phyloP scores from a whole-genome alignment of 2,329 filamentous ascomycete genomes.

The Leptographium procerum region DNA sequence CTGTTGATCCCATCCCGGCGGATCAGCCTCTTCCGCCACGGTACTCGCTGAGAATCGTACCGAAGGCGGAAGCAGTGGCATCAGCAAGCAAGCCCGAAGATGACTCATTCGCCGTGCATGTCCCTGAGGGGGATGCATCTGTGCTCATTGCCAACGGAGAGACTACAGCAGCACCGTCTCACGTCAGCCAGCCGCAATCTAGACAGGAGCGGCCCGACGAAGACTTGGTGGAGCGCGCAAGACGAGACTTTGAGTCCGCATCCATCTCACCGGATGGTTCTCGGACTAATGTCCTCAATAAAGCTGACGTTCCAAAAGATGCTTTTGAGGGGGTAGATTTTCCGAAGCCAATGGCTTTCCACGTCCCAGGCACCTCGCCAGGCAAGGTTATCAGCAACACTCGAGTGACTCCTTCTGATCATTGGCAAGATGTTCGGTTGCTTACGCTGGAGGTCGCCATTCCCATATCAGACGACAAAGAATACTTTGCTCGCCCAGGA shows the following conservation, averaged over 20 bases:
- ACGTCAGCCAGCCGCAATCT: constrained; percentile 12
- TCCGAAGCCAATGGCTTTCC: constrained; percentile 31
- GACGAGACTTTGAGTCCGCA: constrained; percentile 11
- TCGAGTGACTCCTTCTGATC: constrained; percentile 60
- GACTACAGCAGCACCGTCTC: constrained; percentile 15
- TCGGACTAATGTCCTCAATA: constrained; percentile 19
- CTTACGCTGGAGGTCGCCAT: constrained; percentile 46
- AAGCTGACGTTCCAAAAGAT: constrained; percentile 25
- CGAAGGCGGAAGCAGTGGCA: not conserved
- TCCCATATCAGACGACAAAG: constrained; percentile 8
- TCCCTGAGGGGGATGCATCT: constrained; percentile 1
- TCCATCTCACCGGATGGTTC: constrained; percentile 9
- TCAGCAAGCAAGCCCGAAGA: not conserved
- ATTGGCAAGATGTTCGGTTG: constrained; percentile 92
- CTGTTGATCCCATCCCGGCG: constrained; percentile 58
- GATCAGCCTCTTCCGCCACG: constrained; percentile 66
- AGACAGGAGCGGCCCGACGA: constrained; percentile 11
- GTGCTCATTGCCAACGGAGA: constrained; percentile 10
- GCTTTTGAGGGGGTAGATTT: constrained; percentile 16
- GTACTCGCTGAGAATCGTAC: constrained; percentile 31
- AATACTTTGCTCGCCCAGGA: constrained; percentile 47
- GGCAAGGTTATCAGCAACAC: constrained; percentile 54
- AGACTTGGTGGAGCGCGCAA: constrained; percentile 6
- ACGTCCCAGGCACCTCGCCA: constrained; percentile 43
- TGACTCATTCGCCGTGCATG: not conserved